Base-by-base conservation (phyloP, 768 basidiomycete species). In the Phanerodontia chrysosporium region DNA sequence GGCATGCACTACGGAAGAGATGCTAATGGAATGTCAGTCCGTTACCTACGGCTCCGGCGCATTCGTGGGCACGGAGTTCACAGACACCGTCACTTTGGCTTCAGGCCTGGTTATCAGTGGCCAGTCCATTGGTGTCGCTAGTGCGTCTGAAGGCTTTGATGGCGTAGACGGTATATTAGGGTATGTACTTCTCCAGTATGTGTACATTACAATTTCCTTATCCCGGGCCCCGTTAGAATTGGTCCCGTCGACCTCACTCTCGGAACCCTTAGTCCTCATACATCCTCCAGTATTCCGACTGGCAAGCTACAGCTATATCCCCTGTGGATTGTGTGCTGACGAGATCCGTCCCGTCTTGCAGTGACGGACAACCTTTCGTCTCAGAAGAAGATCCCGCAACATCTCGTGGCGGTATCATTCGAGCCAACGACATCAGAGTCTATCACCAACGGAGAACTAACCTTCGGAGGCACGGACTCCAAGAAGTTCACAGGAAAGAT, bases 131-230 rank as follows among this genome's bases (percentile, higher is more conserved):
- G 87, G 86, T 65, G 84, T 83, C 49, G 85, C 87, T 14, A 67
- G 72, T 4, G 65, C 35, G 0, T 76, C 82, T 0, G 39, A 58
- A 1, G 86, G 81, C 1, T 70, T 73, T 65, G 46, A 64, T 0
- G 80, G 77, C 28, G 75, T 82, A 24, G 87, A 88, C 62, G 86
- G 86, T 12, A 86, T 88, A 57, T 61, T 88, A n/a, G 86, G 86
- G 84, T 85, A 70, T 73, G 60, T 16, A 21, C 45, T 45, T 52
- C 32, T 29, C 8, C 29, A 28, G 46, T 9, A 18, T n/a, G n/a
- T n/a, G n/a, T n/a, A n/a, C n/a, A n/a, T n/a, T n/a, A n/a, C n/a
- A n/a, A n/a, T n/a, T n/a, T n/a, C n/a, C n/a, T n/a, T n/a, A n/a
- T n/a, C n/a, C n/a, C n/a, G n/a, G n/a, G n/a, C n/a, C n/a, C n/a